Percentiles rank a stretch among this genome's conserved stretches.
phyloP scores from a whole-genome alignment of 768 basidiomycete species.

The Mycena albidolilacea region DNA sequence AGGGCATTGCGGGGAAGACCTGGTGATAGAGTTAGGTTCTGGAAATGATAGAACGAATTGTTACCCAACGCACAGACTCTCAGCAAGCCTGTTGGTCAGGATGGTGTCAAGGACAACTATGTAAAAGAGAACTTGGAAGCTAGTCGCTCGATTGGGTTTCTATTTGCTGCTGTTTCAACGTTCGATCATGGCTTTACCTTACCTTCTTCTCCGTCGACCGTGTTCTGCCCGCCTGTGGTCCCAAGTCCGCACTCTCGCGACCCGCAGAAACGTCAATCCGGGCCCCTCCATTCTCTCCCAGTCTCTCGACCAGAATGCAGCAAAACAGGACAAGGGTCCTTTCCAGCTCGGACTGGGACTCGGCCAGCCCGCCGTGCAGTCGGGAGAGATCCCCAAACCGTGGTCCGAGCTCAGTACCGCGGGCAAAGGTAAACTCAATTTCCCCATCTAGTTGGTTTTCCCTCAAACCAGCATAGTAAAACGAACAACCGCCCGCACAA shows the following conservation, averaged over 20 bases:
- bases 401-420: conserved; percentile 85
- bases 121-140: background rate
- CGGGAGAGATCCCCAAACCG: conserved; percentile 68
- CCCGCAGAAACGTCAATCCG: conserved; percentile 55
- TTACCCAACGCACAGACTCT: conserved; percentile 26
- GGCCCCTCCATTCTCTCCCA: conserved; percentile 72
- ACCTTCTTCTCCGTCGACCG: conserved; percentile 2
- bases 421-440: conserved; percentile 75
- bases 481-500: conserved; percentile 65
- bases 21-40: conserved; percentile 26
- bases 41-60: conserved; percentile 24
- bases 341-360: conserved; percentile 85
- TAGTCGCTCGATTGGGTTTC: background rate
- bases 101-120: conserved; percentile 1
- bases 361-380: conserved; percentile 67
- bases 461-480: conserved; percentile 52
- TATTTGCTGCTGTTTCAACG: background rate
- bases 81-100: conserved; percentile 5
- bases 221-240: conserved; percentile 25
- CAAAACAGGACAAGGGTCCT: conserved; percentile 74
- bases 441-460: conserved; percentile 1
- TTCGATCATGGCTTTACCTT: conserved; percentile 10
- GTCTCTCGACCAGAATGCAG: conserved; percentile 69
- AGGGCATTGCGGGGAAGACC: conserved; percentile 32
- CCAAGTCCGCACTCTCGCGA: conserved; percentile 58